phyloP scores from a whole-genome alignment of 129 eudicot genomes.

The carrot (Daucus carota) region DH1_v3.0 NC_030385.2:8431501-8432000 shows the following conservation, averaged over 20 bases:
- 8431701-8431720: background rate
- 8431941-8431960: too few relatives aligned
- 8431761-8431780: constrained; percentile 8
- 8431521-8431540: background rate
- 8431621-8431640: background rate
- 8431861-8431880: background rate
- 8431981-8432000: too few relatives aligned
- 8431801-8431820: constrained; percentile 10
- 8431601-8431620: background rate
- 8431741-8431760: constrained; percentile 15
- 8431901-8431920: constrained; percentile 9
- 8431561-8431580: background rate
- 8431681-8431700: constrained; percentile 18
- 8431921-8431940: background rate
- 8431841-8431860: constrained; percentile 13
- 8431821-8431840: background rate
- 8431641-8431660: background rate
- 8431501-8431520: background rate
- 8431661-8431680: background rate
- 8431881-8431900: background rate
- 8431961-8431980: too few relatives aligned
- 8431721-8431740: constrained; percentile 22
- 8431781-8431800: background rate
- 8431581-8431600: background rate
- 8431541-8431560: background rate